Evolutionary conservation across 768 basidiomycete genomes (phyloP).

Genomic region (Podaxis carcinomalis): DNA sequence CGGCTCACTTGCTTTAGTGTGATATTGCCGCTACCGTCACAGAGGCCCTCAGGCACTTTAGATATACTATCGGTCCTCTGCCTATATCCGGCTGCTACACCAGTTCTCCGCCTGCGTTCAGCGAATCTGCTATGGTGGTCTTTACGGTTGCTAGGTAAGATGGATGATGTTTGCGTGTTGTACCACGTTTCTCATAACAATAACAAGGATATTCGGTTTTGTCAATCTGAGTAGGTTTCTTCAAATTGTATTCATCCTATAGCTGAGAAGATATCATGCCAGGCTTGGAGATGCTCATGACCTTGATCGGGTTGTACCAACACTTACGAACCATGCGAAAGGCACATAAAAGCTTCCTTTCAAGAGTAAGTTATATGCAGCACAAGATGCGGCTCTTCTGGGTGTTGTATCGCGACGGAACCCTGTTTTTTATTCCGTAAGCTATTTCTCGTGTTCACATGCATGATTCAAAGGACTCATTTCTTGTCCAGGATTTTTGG

Average conservation of each 20-base stretch:
- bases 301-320: background rate
- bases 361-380: background rate
- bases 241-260: background rate
- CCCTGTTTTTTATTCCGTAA: background rate
- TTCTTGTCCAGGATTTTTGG: background rate
- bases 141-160: background rate
- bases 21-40: background rate
- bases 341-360: background rate
- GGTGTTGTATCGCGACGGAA: background rate
- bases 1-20: background rate
- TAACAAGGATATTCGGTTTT: background rate
- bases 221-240: background rate
- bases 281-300: background rate
- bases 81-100: background rate
- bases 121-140: background rate
- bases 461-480: background rate
- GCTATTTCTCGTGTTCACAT: background rate
- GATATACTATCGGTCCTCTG: background rate
- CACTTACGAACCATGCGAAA: background rate
- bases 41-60: background rate
- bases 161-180: background rate
- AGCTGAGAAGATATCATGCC: background rate
- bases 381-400: background rate
- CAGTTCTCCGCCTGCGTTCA: background rate
- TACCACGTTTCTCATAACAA: background rate